Base-by-base conservation (phyloP, 345 rosid species). In the Mallotus nudiflorus region DNA sequence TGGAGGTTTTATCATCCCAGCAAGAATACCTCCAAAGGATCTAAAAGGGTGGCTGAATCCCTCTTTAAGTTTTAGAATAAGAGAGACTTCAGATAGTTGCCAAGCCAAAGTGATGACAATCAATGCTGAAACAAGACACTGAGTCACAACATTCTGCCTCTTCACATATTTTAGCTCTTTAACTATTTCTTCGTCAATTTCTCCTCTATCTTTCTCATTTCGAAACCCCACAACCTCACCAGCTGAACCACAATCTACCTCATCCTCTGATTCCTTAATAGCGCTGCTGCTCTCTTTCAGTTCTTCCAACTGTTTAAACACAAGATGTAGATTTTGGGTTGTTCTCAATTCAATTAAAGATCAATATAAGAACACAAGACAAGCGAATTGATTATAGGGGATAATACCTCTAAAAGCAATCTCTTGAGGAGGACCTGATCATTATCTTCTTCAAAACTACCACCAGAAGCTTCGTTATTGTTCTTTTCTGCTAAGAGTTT, bases 11-110 rank as follows among this genome's bases (percentile, higher is more conserved):
- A 85, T 65, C 59, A 88, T 75, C 56, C 86, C 88, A 1, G 56
- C 53, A 9, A 91, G n/a, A 81, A 82, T 45, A 24, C 84, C 67
- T 65, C 87, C 85, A 0, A 89, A 58, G 19, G 89, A 85, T 77
- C 74, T 87, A 39, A 94, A 71, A 0, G 98, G 97, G 68, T 89
- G 88, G 78, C 73, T 79, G 22, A 94, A 12, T 22, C 87, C 80
- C 12, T 94, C 72, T 68, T 83, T 88, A 53, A 90, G 67, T 70
- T 77, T 81, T 82, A 86, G 67, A 68, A 91, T 62, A 58, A 94
- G 77, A 0, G 92, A 82, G 70, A 85, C 83, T 74, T 94, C 91
- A 3, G 98, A 91, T 35, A 88, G 62, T 75, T 91, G 97, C 96
- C 98, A 94, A 12, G 83, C 63, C 19, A 86, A 31, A 5, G 96